Evolutionary conservation across 2,329 filamentous ascomycete species (phyloP).

Genomic region (Penicillium nordicum): DNA sequence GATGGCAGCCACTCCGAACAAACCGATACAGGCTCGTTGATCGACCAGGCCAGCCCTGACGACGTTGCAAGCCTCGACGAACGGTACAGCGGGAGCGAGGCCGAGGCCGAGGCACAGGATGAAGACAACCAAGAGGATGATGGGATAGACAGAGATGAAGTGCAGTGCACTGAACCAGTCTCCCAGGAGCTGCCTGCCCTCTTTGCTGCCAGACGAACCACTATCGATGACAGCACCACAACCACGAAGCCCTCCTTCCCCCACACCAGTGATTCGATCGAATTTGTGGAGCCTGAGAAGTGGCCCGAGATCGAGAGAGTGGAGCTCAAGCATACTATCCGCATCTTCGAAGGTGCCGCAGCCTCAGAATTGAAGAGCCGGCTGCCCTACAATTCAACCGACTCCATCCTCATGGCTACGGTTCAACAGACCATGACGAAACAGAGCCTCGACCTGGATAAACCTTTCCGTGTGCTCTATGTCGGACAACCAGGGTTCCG

Average conservation of each 20-base stretch:
- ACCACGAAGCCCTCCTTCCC: constrained; percentile 35
- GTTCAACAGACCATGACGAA: constrained; percentile 46
- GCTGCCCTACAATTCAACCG: constrained; percentile 26
- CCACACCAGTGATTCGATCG: constrained; percentile 37
- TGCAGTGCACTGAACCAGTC: constrained; percentile 27
- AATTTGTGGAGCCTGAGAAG: constrained; percentile 42
- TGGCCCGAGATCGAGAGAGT: constrained; percentile 41
- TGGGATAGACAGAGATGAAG: constrained; percentile 21
- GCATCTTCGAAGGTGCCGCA: constrained; percentile 33
- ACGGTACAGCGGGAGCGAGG: constrained; percentile 37
- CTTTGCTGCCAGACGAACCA: constrained; percentile 26
- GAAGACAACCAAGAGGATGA: constrained; percentile 28
- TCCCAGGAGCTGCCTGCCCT: constrained; percentile 31
- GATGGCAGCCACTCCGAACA: constrained; percentile 45
- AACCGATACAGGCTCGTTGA: constrained; percentile 44
- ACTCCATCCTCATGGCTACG: constrained; percentile 38
- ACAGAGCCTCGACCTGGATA: constrained; percentile 38
- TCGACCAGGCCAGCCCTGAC: constrained; percentile 42
- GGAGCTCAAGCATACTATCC: constrained; percentile 43
- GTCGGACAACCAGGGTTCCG: constrained; percentile 40
- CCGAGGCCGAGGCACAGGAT: constrained; percentile 32
- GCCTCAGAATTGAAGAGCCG: constrained; percentile 28
- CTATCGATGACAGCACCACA: constrained; percentile 36
- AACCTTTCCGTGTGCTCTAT: constrained; percentile 46
- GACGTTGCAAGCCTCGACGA: constrained; percentile 46